Evolutionary conservation across 805 yeast species (phyloP), one percentile per base, ranked within the genome.

Genomic region (Yarrowia alimentaria): DNA sequence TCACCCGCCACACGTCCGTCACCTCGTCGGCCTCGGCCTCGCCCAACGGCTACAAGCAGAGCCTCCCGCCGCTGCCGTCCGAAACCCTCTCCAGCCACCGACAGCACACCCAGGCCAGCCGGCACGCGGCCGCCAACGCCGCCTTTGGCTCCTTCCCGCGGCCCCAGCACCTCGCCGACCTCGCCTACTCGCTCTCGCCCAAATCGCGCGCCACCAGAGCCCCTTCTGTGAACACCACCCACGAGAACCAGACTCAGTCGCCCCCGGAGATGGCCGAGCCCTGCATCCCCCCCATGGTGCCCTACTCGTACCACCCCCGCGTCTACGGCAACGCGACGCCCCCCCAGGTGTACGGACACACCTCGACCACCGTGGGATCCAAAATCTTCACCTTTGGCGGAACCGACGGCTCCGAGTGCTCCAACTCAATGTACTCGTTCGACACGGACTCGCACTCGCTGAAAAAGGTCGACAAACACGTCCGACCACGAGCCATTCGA

Each of bases 381-480:
- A 53, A 53, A 34, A 40, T 60, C 16, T 58, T 34, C 49, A 52
- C 57, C 11, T 57, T 52, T 40, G 63, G 61, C 11, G 63, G 63
- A 6, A 47, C 47, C 29, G 56, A 52, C 21, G 55, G 43, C 20
- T 4, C 19, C n/a, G 6, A 14, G 22, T 29, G 35, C 35, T 5
- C 26, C 11, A 31, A 21, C 28, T 35, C 29, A 18, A 30, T 42
- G 49, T 30, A 20, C 34, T 21, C 26, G 13, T 42, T 42, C 35
- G 22, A 42, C 29, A 21, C 35, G n/a, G 49, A 42, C 20, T 19
- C 49, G 0, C 49, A 30, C 29, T 14, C 19, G 28, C 37, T 42
- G 16, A 29, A 21, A 12, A 20, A 22, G 16, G 22, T 30, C 5
- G 35, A 42, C 29, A 20, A 29, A 1, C 20, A 29, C 5, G 34